Base-by-base conservation (phyloP, 2,329 filamentous ascomycete genomes). In the Cercospora sp. region DNA sequence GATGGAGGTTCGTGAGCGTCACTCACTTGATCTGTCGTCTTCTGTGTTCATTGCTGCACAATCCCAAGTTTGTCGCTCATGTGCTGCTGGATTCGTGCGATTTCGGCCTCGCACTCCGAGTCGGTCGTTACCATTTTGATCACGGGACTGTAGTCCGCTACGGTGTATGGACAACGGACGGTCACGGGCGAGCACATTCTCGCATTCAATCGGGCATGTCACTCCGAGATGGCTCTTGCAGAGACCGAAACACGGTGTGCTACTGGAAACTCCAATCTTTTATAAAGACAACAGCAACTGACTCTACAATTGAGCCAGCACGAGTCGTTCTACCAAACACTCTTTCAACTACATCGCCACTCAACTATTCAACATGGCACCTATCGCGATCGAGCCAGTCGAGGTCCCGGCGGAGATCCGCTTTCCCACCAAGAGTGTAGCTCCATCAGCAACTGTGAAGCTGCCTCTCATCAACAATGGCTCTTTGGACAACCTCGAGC, bases 391-490 rank as follows among this genome's bases (percentile, higher is more conserved):
- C 18, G 57, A 59, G 8, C 57, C 45, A 48, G 45, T 23, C 20
- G 45, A 48, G 20, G 6, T 48, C 3, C 45, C 45, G 20, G 45
- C 45, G n/a, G 45, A 48, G 18, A 48, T 48, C 45, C n/a, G 18
- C n/a, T 48, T 48, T 48, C 45, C 45, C 18, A 48, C 45, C n/a
- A 48, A 48, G 45, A 23, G 18, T 48, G 45, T 48, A 18, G 45
- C 45, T 23, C 45, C 45, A 10, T 18, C 45, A 10, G 45, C 45
- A 23, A 48, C 45, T 48, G 55, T 33, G 55, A 33, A 58, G 55
- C 55, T 58, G 18, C 61, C 61, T 20, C 42, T 67, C 30, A 40
- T 31, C 16, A 53, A 33, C 10, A 59, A 60, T 59, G 60, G 60
- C 16, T 23, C 53, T 3, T 12, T 64, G n/a, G 28, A 64, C 20